Percentiles rank a stretch among this genome's conserved stretches.
These are phyloP conservation scores for Cordyceps militaris DNA, from an alignment of 2,329 filamentous ascomycete genomes.

Conservation along the genomic window DNA sequence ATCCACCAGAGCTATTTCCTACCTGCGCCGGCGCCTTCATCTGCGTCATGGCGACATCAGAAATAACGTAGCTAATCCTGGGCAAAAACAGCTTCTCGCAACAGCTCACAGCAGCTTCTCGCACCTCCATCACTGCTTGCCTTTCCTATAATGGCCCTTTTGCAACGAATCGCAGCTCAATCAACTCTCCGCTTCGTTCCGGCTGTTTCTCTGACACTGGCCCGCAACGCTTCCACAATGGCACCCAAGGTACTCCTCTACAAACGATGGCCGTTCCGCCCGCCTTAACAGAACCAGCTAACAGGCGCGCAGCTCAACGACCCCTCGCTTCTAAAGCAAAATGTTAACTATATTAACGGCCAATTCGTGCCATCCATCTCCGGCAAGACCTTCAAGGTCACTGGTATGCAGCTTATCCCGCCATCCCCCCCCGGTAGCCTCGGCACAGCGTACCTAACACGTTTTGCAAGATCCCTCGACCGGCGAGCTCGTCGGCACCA, in stretches of 20 bases:
- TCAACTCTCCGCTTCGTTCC: constrained; percentile 26
- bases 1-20: neutral
- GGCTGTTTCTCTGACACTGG: constrained; percentile 21
- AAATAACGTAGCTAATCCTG: constrained; percentile 2
- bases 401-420: constrained; percentile 38
- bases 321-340: constrained; percentile 73
- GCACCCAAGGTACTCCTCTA: constrained; percentile 27
- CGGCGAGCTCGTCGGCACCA: constrained; percentile 70
- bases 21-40: neutral
- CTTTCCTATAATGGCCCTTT: constrained; percentile 23
- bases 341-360: constrained; percentile 81
- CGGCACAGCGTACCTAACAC: neutral
- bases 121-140: neutral
- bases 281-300: neutral
- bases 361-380: constrained; percentile 83
- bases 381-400: constrained; percentile 85
- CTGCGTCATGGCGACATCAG: constrained; percentile 7
- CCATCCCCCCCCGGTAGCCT: neutral
- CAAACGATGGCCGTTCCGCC: neutral
- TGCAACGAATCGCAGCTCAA: constrained; percentile 25
- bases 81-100: neutral
- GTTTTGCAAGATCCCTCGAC: constrained; percentile 68
- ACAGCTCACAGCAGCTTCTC: neutral
- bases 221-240: constrained; percentile 40
- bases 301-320: constrained; percentile 57